Evolutionary conservation across 306 rosid species (phyloP), one percentile per base, ranked within the genome.

Genomic region (Cucumis hystrix): DNA sequence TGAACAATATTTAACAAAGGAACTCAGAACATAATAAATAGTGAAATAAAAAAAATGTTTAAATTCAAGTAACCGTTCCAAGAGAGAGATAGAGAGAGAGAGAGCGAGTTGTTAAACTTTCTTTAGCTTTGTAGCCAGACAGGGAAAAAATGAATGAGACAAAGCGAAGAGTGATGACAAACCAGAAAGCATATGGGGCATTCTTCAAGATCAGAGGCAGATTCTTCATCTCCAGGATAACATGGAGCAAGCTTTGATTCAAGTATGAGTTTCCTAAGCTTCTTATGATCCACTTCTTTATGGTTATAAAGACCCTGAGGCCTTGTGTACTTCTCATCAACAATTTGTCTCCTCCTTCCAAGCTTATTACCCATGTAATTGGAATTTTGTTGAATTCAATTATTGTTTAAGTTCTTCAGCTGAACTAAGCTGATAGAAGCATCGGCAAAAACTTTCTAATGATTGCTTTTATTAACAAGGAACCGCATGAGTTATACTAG

Each of bases 101-200:
- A 55, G 15, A 10, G 64, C 28, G 37, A 23, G 64, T 11, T 11
- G 35, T 12, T 59, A 9, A 23, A 59, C 63, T 58, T 58, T 52
- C 33, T 41, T 6, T 18, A 41, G 21, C 18, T 12, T 13, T 15
- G 39, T 69, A 21, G 21, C 76, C 41, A 47, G 10, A 54, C 12
- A 25, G 33, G 35, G 60, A 21, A 45, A 45, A 47, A 54, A 71
- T 10, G 41, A 72, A 62, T 12, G 12, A 58, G 45, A 70, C 43
- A 66, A 37, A 60, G 9, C 52, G 35, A 83, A 80, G 18, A 17
- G 62, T 13, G 80, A 66, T 66, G 82, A 70, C 91, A 77, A 25
- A 96, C 99, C 97, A 92, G 89, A 87, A 91, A 96, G 88, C 99
- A 96, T 80, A 96, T 96, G 18, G 99, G 99, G 84, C 99, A 96